A percentile compares a stretch with the other conserved stretches of the same genome.
These are phyloP conservation scores for Musa balbisiana DNA, from an alignment of 202 grass and related monocot genomes.

Conservation along the genomic window DNA sequence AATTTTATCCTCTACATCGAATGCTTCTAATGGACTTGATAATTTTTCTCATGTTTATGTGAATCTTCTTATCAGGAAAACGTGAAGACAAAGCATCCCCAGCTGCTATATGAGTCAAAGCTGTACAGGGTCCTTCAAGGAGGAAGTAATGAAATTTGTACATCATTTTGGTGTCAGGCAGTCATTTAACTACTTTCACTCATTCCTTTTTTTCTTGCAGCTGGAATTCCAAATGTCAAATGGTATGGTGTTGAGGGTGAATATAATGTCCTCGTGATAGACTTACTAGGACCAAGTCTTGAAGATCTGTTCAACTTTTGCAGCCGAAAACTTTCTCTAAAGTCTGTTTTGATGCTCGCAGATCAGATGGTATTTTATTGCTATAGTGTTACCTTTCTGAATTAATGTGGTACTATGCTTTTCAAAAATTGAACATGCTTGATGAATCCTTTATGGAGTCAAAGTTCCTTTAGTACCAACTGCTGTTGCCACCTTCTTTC, in stretches of 20 bases:
- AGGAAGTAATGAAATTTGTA: conserved; percentile 16
- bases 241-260: conserved; percentile 23
- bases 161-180: neutral
- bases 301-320: conserved; percentile 24
- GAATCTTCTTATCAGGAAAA: conserved; percentile 17
- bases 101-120: conserved; percentile 21
- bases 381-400: neutral
- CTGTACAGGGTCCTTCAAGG: conserved; percentile 23
- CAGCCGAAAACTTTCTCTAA: conserved; percentile 19
- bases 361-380: conserved; percentile 24
- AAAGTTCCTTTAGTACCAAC: neutral
- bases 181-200: neutral
- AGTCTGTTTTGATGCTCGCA: conserved; percentile 22
- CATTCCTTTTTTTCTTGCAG: conserved; percentile 1
- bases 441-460: neutral
- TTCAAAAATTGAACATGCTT: neutral
- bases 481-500: neutral
- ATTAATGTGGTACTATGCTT: no score
- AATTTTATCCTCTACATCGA: neutral
- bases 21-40: conserved; percentile 18
- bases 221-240: conserved; percentile 19
- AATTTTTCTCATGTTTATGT: conserved; percentile 8
- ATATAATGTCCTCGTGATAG: conserved; percentile 22
- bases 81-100: conserved; percentile 24
- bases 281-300: conserved; percentile 19